Base-by-base conservation (phyloP, 768 basidiomycete genomes). In the Xerocomellus chrysenteron region DNA sequence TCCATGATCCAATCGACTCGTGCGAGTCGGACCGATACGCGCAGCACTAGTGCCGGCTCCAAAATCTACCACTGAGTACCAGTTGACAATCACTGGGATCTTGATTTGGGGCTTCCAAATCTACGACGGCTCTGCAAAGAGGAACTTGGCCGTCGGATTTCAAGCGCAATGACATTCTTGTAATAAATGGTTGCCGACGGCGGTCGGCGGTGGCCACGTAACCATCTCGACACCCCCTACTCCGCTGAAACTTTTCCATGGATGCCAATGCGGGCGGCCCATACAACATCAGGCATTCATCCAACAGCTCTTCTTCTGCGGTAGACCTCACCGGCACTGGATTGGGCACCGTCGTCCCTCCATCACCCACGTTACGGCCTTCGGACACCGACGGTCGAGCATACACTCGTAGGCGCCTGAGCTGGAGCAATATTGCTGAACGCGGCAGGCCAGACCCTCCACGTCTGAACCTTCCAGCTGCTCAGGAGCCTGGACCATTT, bases 271-370 rank as follows among this genome's bases (percentile, higher is more conserved):
- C 14, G 21, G 52, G 52, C 19, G 17, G 50, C 32, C 55, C 50
- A 21, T 45, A 56, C 32, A 41, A 33, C 26, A 24, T 43, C 21
- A 55, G 55, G 19, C 60, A 62, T 48, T 49, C 62, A n/a, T 52
- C 58, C n/a, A 58, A 51, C 36, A 77, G 73, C 55, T 80, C 84
- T 16, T 78, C 84, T 47, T 86, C 84, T 24, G 83, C 81, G 40
- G 65, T 86, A 56, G 80, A 86, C 69, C 65, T 86, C 36, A 71
- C 79, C 44, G 70, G 76, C n/a, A 74, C 79, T 4, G 79, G 79
- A 30, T 68, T 83, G 55, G 71, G 68, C 56, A 64, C 55, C 52
- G 74, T 78, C 41, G 74, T 72, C 21, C 83, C 84, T 16, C 68
- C 78, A 37, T 84, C 85, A 12, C 83, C 85, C n/a, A 75, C 82